Base-by-base conservation (phyloP, 495 filamentous ascomycete species). In the Aspergillus diversus region DNA sequence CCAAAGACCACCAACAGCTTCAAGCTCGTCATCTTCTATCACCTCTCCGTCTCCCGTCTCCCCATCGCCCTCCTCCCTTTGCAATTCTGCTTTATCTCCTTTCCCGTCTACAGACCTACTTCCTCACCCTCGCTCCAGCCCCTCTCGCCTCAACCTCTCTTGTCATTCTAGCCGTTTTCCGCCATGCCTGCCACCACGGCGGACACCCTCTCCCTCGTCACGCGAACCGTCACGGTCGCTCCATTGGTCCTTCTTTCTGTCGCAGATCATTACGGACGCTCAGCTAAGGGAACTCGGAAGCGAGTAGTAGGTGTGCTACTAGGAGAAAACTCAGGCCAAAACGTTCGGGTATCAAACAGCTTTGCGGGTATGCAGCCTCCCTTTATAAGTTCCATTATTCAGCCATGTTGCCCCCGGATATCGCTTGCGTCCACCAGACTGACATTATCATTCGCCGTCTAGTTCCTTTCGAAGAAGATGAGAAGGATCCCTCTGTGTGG, bases 381-480 rank as follows among this genome's bases (percentile, higher is more conserved):
- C 8, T 21, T 21, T 47, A 3, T 60, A 32, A 63, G 60, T 61
- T 37, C 15, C 8, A 39, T 33, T 37, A 35, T 59, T 17, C 11
- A 33, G 37, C 17, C 39, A 16, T 21, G 16, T 6, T 49, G 11
- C 8, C 15, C 15, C 42, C 46, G 33, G 46, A 65, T 33, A 13
- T 3, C 5, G 17, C 17, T 32, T 27, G 0, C 33, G 33, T 17
- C 27, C 49, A 67, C 50, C 59, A 68, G 47, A 69, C 55, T 48
- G 56, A 63, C 60, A 39, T 62, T 33, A 1, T 27, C 21, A 27
- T 27, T 58, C 15, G 4, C 37, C 12, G 39, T 59, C 63, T 76
- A 97, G 95, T 99, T 27, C 95, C 95, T 3, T 99, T 99, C 75
- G 95, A 99, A 77, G 95, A 99, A 81, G 95, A 99, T 75, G 93